Evolutionary conservation across 2,329 filamentous ascomycete genomes (phyloP), one percentile per base, ranked within the genome.

Genomic region (Lithohypha guttulata): DNA sequence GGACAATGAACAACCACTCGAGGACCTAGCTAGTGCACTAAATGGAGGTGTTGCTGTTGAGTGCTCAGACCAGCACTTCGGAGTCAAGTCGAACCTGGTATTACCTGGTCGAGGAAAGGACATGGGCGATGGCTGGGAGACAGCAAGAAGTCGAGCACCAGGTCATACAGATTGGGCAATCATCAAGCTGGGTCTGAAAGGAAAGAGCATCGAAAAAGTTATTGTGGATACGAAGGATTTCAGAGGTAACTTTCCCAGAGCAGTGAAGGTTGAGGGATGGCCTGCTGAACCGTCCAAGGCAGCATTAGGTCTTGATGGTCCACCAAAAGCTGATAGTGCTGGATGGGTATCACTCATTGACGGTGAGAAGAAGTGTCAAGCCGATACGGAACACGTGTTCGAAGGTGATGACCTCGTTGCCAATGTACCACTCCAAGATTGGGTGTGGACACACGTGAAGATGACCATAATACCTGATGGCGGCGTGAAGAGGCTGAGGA

Each of bases 391-490:
- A 49, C 61, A 65, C 52, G 50, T 57, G 2, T 63, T 59, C 44
- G 60, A 62, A 38, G 55, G 52, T 0, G 51, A 54, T 6, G 57
- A 59, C 30, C 49, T 64, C 33, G 49, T 47, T 7, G 49, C 31
- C 6, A 45, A 41, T 10, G 40, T 83, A 52, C 87, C 86, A 58
- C 84, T 84, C 28, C 84, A 76, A 82, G 17, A 73, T 75, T 70
- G 67, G 55, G 63, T 68, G 2, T 82, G 84, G 54, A 85, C 81
- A 9, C 86, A 91, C 62, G 77, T 87, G 15, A 95, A 93, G 71
- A 68, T 96, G 57, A 82, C 84, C 22, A 91, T 95, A 57, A 84
- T 94, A 51, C 89, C 89, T 0, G 87, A 96, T 60, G 87, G 89
- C 22, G 87, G 89, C 17, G 82, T 95, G 2, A 94, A 93, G 75